Conservation (phyloP, 257 asterid genomes). For the Solanum commersonii region DNA sequence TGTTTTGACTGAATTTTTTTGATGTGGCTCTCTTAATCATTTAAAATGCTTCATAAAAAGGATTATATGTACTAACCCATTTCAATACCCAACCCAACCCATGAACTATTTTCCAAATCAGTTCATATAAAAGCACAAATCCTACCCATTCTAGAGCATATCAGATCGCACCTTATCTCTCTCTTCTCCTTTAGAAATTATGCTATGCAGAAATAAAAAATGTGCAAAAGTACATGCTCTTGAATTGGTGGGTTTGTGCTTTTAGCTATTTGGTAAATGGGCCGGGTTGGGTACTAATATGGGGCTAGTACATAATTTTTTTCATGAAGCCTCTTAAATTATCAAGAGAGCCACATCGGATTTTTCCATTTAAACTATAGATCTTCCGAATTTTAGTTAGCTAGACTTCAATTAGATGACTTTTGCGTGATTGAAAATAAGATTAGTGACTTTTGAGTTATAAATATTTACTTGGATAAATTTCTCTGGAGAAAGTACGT, state of each 20-base stretch:
- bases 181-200: background rate
- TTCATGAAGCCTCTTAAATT: background rate
- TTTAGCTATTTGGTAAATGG: background rate
- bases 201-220: background rate
- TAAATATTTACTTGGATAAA: background rate
- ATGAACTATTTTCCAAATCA: background rate
- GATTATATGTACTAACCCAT: background rate
- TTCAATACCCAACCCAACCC: background rate
- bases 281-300: background rate
- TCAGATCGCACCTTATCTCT: background rate
- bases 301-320: background rate
- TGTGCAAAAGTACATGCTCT: background rate
- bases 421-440: background rate
- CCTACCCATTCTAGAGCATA: background rate
- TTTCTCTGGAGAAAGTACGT: background rate
- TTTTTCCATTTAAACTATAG: background rate
- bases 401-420: background rate
- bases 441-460: background rate
- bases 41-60: background rate
- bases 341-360: background rate
- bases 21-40: background rate
- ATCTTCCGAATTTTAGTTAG: background rate
- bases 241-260: background rate
- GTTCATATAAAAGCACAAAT: background rate
- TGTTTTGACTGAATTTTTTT: background rate